phyloP scores from a whole-genome alignment of 495 filamentous ascomycete genomes.

The Aspergillus avenaceus region DNA sequence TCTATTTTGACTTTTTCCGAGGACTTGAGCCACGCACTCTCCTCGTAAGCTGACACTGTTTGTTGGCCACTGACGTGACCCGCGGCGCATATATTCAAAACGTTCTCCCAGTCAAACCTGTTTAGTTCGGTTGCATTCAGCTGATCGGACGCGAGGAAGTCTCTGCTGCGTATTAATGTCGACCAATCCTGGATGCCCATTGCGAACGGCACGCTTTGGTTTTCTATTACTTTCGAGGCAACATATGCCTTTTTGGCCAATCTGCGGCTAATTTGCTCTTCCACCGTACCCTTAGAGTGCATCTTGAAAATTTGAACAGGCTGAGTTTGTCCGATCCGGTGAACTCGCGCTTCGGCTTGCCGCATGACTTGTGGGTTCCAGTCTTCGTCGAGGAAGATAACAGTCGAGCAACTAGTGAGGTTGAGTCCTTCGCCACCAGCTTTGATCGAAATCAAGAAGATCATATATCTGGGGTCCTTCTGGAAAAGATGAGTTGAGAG shows the following conservation, averaged over 20 bases:
- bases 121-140: background rate
- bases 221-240: constrained; percentile 56
- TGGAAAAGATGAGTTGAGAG: constrained; percentile 59
- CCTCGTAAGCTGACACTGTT: constrained; percentile 37
- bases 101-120: background rate
- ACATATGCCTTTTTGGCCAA: constrained; percentile 67
- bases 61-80: background rate
- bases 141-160: background rate
- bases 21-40: constrained; percentile 53
- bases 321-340: constrained; percentile 56
- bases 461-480: constrained; percentile 42
- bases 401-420: constrained; percentile 53
- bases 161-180: background rate
- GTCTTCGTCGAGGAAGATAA: constrained; percentile 62
- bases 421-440: constrained; percentile 66
- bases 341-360: constrained; percentile 57
- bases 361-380: constrained; percentile 64
- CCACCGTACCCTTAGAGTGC: constrained; percentile 56
- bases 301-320: constrained; percentile 57
- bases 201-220: constrained; percentile 29
- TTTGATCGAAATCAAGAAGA: constrained; percentile 62
- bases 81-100: background rate
- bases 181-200: background rate
- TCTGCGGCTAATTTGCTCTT: constrained; percentile 60
- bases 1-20: constrained; percentile 58